phyloP scores from a whole-genome alignment of 805 yeast genomes.

The Teunomyces barrocoloradensis region DNA sequence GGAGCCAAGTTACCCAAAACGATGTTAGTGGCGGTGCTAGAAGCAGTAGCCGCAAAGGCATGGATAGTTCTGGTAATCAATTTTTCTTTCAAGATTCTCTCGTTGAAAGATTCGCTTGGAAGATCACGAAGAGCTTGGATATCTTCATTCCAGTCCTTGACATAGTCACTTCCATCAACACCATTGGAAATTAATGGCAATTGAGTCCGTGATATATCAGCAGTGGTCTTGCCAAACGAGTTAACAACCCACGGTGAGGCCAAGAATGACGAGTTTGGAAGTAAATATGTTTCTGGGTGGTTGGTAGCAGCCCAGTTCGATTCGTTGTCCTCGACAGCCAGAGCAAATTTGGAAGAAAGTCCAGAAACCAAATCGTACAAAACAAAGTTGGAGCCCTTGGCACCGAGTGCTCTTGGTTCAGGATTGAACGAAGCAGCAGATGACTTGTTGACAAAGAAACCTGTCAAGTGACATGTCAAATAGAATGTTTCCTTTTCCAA shows the following conservation, averaged over 20 bases:
- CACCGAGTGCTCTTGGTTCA: slow-evolving; percentile 39
- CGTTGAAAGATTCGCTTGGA: slow-evolving; percentile 55
- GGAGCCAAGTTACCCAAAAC: slow-evolving; percentile 72
- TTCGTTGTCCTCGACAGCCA: slow-evolving; percentile 53
- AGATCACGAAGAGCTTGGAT: slow-evolving; percentile 79
- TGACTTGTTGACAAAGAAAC: slow-evolving; percentile 75
- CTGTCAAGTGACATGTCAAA: slow-evolving; percentile 74
- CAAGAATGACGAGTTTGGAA: slow-evolving; percentile 60
- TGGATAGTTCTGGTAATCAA: slow-evolving; percentile 65
- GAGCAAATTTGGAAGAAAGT: slow-evolving; percentile 62
- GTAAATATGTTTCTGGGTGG: slow-evolving; percentile 54
- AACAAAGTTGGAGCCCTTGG: slow-evolving; percentile 42
- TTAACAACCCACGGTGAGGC: slow-evolving; percentile 78
- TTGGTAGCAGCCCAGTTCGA: slow-evolving; percentile 38
- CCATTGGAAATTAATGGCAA: slow-evolving; percentile 52
- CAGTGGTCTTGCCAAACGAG: slow-evolving; percentile 20
- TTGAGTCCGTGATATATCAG: slow-evolving; percentile 66
- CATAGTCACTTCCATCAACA: slow-evolving; percentile 54
- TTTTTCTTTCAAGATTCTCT: slow-evolving; percentile 73
- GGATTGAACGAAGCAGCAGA: slow-evolving; percentile 72
- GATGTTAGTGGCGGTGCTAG: slow-evolving; percentile 75
- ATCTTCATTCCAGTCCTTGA: slow-evolving; percentile 89
- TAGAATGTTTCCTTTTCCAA: slow-evolving; percentile 78
- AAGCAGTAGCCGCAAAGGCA: slow-evolving; percentile 75
- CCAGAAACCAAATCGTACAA: slow-evolving; percentile 58